phyloP scores from a whole-genome alignment of 345 rosid species.

The Populus deltoides region DNA sequence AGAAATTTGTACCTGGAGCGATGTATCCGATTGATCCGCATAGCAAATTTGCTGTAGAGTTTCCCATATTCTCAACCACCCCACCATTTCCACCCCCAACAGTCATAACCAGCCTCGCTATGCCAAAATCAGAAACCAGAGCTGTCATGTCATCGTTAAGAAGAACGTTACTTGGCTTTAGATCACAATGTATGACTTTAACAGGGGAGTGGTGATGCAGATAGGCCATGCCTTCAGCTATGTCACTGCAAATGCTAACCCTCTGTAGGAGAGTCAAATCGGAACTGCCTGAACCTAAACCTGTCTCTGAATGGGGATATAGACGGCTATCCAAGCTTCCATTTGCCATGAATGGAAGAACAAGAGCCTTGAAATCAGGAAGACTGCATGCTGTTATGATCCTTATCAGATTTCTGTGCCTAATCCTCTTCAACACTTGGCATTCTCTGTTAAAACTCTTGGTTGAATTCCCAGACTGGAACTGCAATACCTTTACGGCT shows the following conservation, averaged over 20 bases:
- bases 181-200: slow-evolving; percentile 55
- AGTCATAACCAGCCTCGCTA: slow-evolving; percentile 43
- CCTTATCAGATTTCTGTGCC: slow-evolving; percentile 55
- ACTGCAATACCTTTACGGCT: slow-evolving; percentile 47
- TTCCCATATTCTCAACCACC: slow-evolving; percentile 43
- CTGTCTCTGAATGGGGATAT: slow-evolving; percentile 33
- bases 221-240: slow-evolving; percentile 64
- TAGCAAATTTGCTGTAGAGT: slow-evolving; percentile 46
- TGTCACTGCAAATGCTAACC: slow-evolving; percentile 51
- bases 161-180: slow-evolving; percentile 63
- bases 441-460: slow-evolving; percentile 62
- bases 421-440: slow-evolving; percentile 51
- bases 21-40: slow-evolving; percentile 53
- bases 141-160: slow-evolving; percentile 65
- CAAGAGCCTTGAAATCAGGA: slow-evolving; percentile 58
- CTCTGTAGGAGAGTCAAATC: slow-evolving; percentile 52
- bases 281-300: slow-evolving; percentile 31
- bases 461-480: slow-evolving; percentile 47
- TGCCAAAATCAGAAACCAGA: slow-evolving; percentile 58
- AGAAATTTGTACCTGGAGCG: slow-evolving; percentile 49
- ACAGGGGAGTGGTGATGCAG: slow-evolving; percentile 60
- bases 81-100: slow-evolving; percentile 33
- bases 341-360: slow-evolving; percentile 56
- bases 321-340: slow-evolving; percentile 54
- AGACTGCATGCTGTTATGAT: slow-evolving; percentile 58